Conservation (phyloP, 768 basidiomycete species). For the Mycena belliarum region DNA sequence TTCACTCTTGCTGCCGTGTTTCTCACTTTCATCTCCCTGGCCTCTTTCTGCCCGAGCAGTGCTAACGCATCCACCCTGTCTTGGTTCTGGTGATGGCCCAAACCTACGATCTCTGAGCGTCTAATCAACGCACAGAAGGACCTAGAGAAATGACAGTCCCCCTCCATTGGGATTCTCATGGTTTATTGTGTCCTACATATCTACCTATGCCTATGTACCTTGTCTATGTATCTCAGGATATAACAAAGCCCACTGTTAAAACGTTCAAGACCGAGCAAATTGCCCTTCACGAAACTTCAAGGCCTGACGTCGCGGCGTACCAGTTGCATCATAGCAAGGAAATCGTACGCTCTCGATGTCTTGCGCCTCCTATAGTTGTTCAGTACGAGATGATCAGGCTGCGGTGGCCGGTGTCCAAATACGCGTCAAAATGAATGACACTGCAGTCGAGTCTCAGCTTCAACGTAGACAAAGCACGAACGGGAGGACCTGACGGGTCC, state of each 20-base stretch:
- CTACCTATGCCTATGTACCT: not conserved
- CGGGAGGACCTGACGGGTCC: conserved; percentile 59
- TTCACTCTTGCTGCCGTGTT: too few relatives aligned
- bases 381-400: conserved; percentile 29
- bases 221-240: not conserved
- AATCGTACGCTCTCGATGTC: conserved; percentile 33
- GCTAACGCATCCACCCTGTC: conserved; percentile 20
- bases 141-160: conserved; percentile 12
- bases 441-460: not conserved
- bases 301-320: conserved; percentile 29
- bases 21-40: not conserved
- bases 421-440: conserved; percentile 62
- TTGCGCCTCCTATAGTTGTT: not conserved
- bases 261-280: too few relatives aligned
- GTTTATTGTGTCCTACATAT: conserved; percentile 16
- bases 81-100: conserved; percentile 21
- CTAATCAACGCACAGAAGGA: conserved; percentile 19
- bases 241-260: too few relatives aligned
- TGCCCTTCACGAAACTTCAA: too few relatives aligned
- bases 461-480: conserved; percentile 40
- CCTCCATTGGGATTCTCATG: conserved; percentile 11
- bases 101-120: conserved; percentile 13
- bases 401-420: conserved; percentile 55
- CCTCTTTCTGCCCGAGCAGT: conserved; percentile 22
- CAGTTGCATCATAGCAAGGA: conserved; percentile 40